Conservation (phyloP, 1,139 yeast genomes). For the Scheffersomyces lignicola region DNA sequence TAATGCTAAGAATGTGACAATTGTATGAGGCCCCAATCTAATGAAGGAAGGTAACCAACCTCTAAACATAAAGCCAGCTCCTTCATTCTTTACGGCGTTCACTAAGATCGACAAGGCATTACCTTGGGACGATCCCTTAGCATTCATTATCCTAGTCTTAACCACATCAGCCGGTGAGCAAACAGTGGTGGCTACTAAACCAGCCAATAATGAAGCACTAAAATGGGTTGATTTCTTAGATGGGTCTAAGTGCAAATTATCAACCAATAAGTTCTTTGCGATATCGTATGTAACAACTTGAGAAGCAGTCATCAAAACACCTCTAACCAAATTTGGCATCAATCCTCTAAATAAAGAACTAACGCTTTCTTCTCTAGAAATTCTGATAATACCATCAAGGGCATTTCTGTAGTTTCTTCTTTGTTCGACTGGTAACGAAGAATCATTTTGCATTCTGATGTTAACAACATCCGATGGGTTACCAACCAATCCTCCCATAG, state of each 20-base stretch:
- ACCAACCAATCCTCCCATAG: constrained; percentile 80
- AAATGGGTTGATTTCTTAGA: constrained; percentile 72
- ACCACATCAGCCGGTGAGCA: constrained; percentile 93
- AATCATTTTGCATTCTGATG: constrained; percentile 89
- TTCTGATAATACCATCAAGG: constrained; percentile 66
- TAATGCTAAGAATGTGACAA: constrained; percentile 76
- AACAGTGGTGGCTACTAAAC: constrained; percentile 84
- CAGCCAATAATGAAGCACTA: constrained; percentile 74
- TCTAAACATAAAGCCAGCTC: constrained; percentile 76
- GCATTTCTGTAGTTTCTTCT: constrained; percentile 81
- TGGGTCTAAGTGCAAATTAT: constrained; percentile 53
- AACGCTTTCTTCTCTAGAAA: constrained; percentile 61
- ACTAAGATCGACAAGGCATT: constrained; percentile 53
- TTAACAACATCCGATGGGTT: constrained; percentile 89
- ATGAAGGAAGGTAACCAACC: constrained; percentile 91
- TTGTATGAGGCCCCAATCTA: constrained; percentile 87
- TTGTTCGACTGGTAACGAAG: constrained; percentile 60
- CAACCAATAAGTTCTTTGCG: constrained; percentile 63
- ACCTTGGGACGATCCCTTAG: constrained; percentile 47
- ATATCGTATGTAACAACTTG: constrained; percentile 88
- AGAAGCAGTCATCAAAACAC: constrained; percentile 86
- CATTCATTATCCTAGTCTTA: constrained; percentile 83
- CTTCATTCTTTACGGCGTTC: constrained; percentile 65
- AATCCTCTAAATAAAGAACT: constrained; percentile 71
- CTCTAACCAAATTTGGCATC: constrained; percentile 75